Conservation (phyloP, 83 land plant species). For the Diphasiastrum complanatum region DNA sequence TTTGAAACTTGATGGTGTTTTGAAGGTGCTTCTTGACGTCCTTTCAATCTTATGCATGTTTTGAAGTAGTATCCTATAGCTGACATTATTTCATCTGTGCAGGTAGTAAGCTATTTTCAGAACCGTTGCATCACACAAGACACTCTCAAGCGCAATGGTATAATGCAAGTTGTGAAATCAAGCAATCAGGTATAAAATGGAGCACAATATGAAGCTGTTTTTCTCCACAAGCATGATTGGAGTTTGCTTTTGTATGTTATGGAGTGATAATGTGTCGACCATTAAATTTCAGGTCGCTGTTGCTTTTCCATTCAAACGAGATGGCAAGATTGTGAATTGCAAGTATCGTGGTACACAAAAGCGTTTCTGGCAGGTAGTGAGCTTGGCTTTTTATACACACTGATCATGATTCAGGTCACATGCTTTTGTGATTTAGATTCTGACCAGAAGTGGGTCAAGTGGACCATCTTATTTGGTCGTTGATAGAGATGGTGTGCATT, state of each 20-base stretch:
- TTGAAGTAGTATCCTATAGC: no score
- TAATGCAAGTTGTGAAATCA: not conserved
- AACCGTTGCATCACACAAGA: not conserved
- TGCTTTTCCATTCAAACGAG: not conserved
- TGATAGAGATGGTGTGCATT: no score
- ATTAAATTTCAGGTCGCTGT: not conserved
- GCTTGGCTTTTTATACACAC: not conserved
- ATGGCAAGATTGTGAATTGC: constrained; percentile 1
- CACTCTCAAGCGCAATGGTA: not conserved
- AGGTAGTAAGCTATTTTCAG: not conserved
- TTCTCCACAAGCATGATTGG: not conserved
- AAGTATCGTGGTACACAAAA: not conserved
- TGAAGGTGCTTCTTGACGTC: no score
- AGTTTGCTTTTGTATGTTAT: no score
- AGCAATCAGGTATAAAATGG: not conserved
- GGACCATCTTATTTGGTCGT: no score
- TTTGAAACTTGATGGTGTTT: no score
- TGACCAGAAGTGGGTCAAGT: no score
- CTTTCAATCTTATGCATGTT: no score
- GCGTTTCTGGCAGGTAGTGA: not conserved
- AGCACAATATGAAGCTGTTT: not conserved
- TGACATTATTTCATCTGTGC: no score
- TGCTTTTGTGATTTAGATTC: no score
- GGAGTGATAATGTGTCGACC: not conserved
- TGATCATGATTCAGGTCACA: not conserved